Evolutionary conservation across 176 grass and related monocot genomes (phyloP), one percentile per base, ranked within the genome.

Genomic region (Metroxylon sagu): DNA sequence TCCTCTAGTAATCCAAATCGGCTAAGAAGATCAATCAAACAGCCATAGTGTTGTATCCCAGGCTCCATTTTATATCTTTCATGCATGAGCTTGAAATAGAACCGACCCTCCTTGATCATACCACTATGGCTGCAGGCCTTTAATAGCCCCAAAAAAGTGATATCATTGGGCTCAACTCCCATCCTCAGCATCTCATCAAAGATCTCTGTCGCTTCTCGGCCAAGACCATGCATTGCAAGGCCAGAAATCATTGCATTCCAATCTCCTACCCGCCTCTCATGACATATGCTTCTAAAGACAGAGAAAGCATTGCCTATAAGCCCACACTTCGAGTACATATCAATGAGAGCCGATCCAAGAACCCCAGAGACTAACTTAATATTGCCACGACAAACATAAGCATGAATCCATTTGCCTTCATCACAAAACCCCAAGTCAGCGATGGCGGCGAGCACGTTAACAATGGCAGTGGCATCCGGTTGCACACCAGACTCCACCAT

Each of bases 341-440:
- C 53, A 12, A 55, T 55, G 8, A 55, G 16, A 55, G 53, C 53
- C n/a, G 53, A 55, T 21, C 53, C 53, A 21, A 55, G 18, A 55
- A 55, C 53, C 5, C 53, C 17, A 55, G 53, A 55, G 53, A 18
- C n/a, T 21, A 19, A 55, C 18, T 25, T 55, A 10, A 55, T 55
- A 12, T 21, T 55, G 16, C 53, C 21, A 25, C 17, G 53, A 55
- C 53, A 21, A 55, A 55, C 17, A 21, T 25, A 55, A 25, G n/a
- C 53, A 55, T 55, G 53, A 21, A 55, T n/a, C 53, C 53, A 55
- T 55, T 55, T 55, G 53, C 53, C 53, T 55, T 55, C 53, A 18
- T 55, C 53, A 10, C 18, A 18, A 55, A 55, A 55, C 1, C 53
- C 53, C 17, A 55, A 55, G 17, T 55, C 53, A 3, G 53, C 18